Percentiles rank a stretch among this genome's conserved stretches.
Conservation (phyloP, 208 protist species). For the Trypanosoma brucei region DNA sequence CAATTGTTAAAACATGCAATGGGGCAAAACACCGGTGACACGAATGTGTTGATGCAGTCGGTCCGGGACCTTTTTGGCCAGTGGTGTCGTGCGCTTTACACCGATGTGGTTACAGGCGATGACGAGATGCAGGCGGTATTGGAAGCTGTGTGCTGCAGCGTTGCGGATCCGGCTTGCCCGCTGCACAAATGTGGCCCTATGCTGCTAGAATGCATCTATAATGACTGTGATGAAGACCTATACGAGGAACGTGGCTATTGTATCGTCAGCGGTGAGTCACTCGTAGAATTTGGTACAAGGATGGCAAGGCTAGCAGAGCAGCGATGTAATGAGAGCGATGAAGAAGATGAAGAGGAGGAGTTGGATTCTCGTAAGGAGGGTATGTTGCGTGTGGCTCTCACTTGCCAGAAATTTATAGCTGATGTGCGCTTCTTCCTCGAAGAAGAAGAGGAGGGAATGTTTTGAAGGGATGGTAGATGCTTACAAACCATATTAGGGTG, state of each 20-base stretch:
- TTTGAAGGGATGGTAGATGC: not conserved
- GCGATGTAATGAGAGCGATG: constrained; percentile 20
- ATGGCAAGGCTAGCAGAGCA: constrained; percentile 27
- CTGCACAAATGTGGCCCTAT: constrained; percentile 44
- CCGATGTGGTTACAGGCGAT: constrained; percentile 29
- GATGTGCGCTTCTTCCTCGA: constrained; percentile 60
- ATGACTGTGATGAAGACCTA: constrained; percentile 59
- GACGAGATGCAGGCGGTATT: constrained; percentile 74
- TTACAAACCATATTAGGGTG: not conserved
- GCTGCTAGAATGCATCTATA: constrained; percentile 70
- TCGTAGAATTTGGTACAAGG: constrained; percentile 57
- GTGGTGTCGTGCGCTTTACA: constrained; percentile 72
- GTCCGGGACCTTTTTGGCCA: constrained; percentile 43
- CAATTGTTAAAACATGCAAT: constrained; percentile 55
- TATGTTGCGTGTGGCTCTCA: constrained; percentile 52
- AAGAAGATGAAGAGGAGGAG: constrained; percentile 4
- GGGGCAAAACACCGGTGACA: constrained; percentile 16
- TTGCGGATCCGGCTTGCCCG: constrained; percentile 34
- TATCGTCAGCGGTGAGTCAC: constrained; percentile 64
- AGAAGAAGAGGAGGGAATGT: constrained; percentile 9
- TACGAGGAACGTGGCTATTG: constrained; percentile 76
- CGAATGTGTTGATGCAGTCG: constrained; percentile 13
- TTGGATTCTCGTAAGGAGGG: constrained; percentile 26
- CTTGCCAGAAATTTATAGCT: constrained; percentile 56
- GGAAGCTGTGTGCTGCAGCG: constrained; percentile 52